A percentile compares a stretch with the other conserved stretches of the same genome.
Conservation (phyloP, 257 asterid genomes). For the Voacanga thouarsii region DNA sequence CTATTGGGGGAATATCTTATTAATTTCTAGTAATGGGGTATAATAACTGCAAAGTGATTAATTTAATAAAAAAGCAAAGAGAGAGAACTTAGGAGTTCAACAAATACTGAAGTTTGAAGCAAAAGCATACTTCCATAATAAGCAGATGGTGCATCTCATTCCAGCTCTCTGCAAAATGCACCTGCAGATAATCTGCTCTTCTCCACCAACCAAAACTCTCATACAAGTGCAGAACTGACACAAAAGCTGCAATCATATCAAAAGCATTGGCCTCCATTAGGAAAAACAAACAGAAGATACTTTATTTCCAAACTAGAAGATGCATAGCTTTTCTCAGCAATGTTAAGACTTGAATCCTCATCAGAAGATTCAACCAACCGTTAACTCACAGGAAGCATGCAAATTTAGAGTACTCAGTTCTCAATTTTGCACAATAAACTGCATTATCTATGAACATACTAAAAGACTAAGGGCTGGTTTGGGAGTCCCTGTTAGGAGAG, state of each 20-base stretch:
- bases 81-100: background rate
- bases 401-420: background rate
- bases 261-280: background rate
- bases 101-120: constrained; percentile 17
- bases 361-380: background rate
- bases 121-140: constrained; percentile 81
- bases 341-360: background rate
- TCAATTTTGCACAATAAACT: background rate
- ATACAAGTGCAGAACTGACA: constrained; percentile 93
- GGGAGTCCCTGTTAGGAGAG: no score
- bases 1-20: background rate
- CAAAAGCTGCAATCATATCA: constrained; percentile 63
- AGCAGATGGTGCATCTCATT: constrained; percentile 99
- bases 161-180: constrained; percentile 99
- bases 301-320: background rate
- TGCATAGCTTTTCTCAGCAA: background rate
- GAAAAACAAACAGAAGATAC: background rate
- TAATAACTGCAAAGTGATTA: background rate
- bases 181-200: constrained; percentile 93
- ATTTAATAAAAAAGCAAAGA: constrained; percentile 1
- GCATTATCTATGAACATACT: no score
- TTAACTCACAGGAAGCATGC: background rate
- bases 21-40: background rate
- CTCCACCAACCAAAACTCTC: constrained; percentile 99
- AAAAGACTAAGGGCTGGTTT: no score